These are phyloP conservation scores for Phytophthora idaei DNA, from an alignment of 352 stramenopile genomes.

Conservation along the genomic window DNA sequence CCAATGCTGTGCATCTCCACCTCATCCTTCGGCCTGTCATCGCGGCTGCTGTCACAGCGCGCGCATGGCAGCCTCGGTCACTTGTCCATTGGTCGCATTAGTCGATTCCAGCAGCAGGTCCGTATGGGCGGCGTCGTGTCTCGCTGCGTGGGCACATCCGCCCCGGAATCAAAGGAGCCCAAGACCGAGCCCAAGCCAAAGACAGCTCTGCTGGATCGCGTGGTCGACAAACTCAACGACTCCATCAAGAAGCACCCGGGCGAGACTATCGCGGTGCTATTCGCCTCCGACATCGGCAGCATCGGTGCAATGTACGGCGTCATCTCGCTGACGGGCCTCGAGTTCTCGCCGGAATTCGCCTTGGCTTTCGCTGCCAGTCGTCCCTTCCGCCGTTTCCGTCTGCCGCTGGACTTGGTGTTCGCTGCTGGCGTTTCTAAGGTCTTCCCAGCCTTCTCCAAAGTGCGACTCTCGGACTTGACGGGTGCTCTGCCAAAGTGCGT, in stretches of 20 bases:
- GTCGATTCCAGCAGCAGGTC: constrained; percentile 1
- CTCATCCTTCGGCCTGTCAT: constrained; percentile 2
- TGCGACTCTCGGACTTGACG: constrained; percentile 73
- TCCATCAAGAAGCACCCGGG: constrained; percentile 75
- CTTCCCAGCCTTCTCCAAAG: constrained; percentile 74
- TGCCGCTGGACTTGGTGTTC: constrained; percentile 77
- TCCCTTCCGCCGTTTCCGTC: constrained; percentile 78
- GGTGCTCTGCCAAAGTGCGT: constrained; percentile 61
- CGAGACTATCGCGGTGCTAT: constrained; percentile 78
- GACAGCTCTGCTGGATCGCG: constrained; percentile 55
- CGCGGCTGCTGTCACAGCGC: constrained; percentile 12
- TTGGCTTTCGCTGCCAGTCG: constrained; percentile 84
- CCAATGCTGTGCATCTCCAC: constrained; percentile 1
- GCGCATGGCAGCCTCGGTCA: constrained; percentile 3
- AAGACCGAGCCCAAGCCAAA: constrained; percentile 3
- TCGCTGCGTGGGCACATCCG: constrained; percentile 11
- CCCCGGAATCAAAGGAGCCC: constrained; percentile 7
- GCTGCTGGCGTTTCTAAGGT: constrained; percentile 71
- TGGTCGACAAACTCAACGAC: constrained; percentile 80
- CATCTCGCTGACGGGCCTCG: constrained; percentile 61
- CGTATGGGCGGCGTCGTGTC: constrained; percentile 7
- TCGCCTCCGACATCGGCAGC: constrained; percentile 80
- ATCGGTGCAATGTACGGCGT: constrained; percentile 83
- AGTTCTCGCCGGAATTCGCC: constrained; percentile 88
- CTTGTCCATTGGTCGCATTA: not conserved